Evolutionary conservation across 352 stramenopile genomes (phyloP).

Genomic region (Phytophthora foliorum): DNA sequence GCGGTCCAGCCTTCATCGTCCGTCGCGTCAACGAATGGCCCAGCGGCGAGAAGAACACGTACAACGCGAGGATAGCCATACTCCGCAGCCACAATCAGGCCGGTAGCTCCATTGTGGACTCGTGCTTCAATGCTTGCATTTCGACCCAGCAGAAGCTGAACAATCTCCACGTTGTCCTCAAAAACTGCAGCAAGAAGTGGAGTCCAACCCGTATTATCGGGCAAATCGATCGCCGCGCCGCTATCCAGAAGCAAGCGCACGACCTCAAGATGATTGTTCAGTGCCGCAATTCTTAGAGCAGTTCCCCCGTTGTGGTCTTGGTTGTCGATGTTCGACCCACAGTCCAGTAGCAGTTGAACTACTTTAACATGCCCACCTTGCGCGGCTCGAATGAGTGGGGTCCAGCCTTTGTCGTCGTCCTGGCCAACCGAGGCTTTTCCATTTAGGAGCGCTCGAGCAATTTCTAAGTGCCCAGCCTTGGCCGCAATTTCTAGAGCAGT

Average conservation of each 20-base stretch:
- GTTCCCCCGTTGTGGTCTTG: conserved; percentile 32
- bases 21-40: conserved; percentile 17
- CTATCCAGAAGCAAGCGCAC: conserved; percentile 21
- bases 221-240: conserved; percentile 19
- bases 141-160: conserved; percentile 17
- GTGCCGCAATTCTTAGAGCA: conserved; percentile 32
- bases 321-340: conserved; percentile 22
- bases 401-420: conserved; percentile 17
- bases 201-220: conserved; percentile 28
- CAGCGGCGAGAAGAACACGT: conserved; percentile 22
- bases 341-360: conserved; percentile 23
- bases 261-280: conserved; percentile 26
- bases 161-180: conserved; percentile 25
- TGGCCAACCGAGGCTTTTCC: conserved; percentile 14
- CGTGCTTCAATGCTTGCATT: conserved; percentile 13
- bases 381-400: conserved; percentile 24
- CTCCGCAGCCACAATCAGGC: conserved; percentile 24
- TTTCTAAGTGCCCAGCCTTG: conserved; percentile 12
- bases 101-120: conserved; percentile 23
- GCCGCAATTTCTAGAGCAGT: conserved; percentile 22
- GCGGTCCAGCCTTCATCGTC: conserved; percentile 39
- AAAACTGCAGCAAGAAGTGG: conserved; percentile 31
- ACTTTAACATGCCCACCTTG: conserved; percentile 22
- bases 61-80: conserved; percentile 25
- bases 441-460: conserved; percentile 28